Conservation (phyloP, 176 grass and related monocot genomes). For the Tillandsia fasciculata region DNA sequence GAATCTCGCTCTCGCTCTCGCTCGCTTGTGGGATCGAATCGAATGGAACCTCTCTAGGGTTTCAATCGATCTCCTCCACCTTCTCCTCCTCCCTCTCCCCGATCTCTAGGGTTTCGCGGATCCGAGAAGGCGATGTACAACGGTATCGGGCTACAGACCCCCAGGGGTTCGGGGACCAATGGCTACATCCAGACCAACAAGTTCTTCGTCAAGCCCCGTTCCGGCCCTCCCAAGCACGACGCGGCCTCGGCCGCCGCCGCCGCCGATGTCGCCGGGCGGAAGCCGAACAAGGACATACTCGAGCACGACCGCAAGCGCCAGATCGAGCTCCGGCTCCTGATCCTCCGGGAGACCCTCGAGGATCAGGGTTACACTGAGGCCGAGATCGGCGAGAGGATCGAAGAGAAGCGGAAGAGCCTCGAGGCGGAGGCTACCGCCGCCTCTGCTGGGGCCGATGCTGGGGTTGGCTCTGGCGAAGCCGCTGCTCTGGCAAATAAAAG, state of each 20-base stretch:
- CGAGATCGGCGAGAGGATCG: constrained; percentile 67
- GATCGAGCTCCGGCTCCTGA: constrained; percentile 62
- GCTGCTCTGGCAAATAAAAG: constrained; percentile 24
- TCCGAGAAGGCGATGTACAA: constrained; percentile 59
- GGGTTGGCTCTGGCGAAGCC: background rate
- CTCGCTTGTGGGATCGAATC: too few species aligned
- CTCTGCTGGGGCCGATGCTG: background rate
- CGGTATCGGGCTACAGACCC: constrained; percentile 89
- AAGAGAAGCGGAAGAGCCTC: constrained; percentile 37
- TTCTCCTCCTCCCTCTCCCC: background rate
- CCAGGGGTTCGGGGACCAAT: constrained; percentile 83
- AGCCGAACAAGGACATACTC: constrained; percentile 91
- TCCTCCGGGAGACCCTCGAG: constrained; percentile 71
- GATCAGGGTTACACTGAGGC: constrained; percentile 83
- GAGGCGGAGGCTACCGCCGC: constrained; percentile 36
- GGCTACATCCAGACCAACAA: constrained; percentile 87
- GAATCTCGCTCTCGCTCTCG: too few species aligned
- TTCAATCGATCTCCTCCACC: too few species aligned
- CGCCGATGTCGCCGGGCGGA: constrained; percentile 30
- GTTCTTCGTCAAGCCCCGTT: constrained; percentile 59
- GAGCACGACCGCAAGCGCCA: constrained; percentile 86
- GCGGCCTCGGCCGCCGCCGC: background rate
- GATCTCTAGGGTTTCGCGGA: constrained; percentile 2
- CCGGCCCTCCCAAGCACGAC: constrained; percentile 8
- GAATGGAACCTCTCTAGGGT: too few species aligned